A percentile compares a stretch with the other conserved stretches of the same genome.
phyloP scores from a whole-genome alignment of 225 moss, liverwort and hornwort genomes.

The Marchantia paleacea region DNA sequence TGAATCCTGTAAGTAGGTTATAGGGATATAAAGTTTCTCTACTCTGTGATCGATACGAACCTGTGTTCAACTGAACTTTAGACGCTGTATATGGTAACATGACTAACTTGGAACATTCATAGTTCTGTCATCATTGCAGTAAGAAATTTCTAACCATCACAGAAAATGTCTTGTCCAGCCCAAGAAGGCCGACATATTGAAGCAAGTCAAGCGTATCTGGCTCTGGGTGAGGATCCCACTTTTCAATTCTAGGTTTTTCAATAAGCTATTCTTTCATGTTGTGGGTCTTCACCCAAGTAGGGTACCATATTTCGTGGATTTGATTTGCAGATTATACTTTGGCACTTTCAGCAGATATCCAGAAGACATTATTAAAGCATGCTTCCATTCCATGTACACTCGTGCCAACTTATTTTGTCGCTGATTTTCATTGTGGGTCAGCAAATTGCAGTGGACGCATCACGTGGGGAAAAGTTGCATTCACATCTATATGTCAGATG shows the following conservation, averaged over 20 bases:
- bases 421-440: slow-evolving; percentile 32
- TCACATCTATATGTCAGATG: slow-evolving; percentile 74
- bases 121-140: neutral
- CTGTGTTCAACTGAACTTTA: too few relatives aligned
- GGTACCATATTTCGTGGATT: neutral
- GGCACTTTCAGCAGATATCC: too few relatives aligned
- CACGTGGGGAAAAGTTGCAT: slow-evolving; percentile 81
- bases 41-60: too few relatives aligned
- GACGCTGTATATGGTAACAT: too few relatives aligned
- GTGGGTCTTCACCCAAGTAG: neutral
- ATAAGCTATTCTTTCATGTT: neutral
- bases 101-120: too few relatives aligned
- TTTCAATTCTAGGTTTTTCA: neutral
- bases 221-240: slow-evolving; percentile 10
- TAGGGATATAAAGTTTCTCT: too few relatives aligned
- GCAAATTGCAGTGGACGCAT: slow-evolving; percentile 79
- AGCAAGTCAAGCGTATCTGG: neutral
- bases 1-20: too few relatives aligned
- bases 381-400: neutral
- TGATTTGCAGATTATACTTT: neutral
- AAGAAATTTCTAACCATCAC: neutral
- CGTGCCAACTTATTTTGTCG: neutral
- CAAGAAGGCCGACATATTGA: slow-evolving; percentile 16
- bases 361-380: neutral
- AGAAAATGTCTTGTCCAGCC: slow-evolving; percentile 10